Evolutionary conservation across 106 monocot species (phyloP), one percentile per base, ranked within the genome.

Genomic region (Acorus calamus): DNA sequence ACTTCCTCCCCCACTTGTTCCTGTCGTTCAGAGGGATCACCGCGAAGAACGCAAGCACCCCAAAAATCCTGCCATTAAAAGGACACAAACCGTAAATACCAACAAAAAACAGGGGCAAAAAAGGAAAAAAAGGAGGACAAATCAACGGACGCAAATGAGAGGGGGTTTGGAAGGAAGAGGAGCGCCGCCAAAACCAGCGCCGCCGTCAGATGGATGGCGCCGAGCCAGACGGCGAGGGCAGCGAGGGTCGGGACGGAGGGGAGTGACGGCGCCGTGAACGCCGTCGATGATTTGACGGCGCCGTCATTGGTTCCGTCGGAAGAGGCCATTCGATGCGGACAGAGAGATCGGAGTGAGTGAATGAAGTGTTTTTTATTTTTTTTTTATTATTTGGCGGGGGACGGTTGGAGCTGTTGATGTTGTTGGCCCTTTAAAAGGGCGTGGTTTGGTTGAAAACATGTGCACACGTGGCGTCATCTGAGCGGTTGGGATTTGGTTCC

Each of bases 171-270:
- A 72, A 89, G 72, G 77, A 89, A 42, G 74, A 89, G 60, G 69
- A 80, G 69, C 46, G 79, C 74, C 10, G 74, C 51, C 2, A 89
- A 67, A 45, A 80, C 60, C 59, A 86, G 69, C 11, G 65, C 72
- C 46, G 57, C 75, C 66, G 66, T 83, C 69, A 89, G 69, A 69
- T 89, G 89, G 69, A 89, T 83, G 52, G 66, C 77, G 14, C 89
- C 83, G 49, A 89, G 82, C 89, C 89, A 89, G 44, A 89, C 12
- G 7, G 72, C 63, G 48, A 89, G 85, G 54, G 89, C 85, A 3
- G 76, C 44, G 8, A 59, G 72, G 57, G 85, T 83, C 10, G 47
- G 61, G 56, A 78, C 7, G 43, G 66, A 50, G 62, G 85, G 75
- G 63, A 80, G 80, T 2, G 71, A 77, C 63, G 70, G 77, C 7